phyloP scores from a whole-genome alignment of 1,284 basidiomycete species.

The Papiliotrema nemorosa region DNA sequence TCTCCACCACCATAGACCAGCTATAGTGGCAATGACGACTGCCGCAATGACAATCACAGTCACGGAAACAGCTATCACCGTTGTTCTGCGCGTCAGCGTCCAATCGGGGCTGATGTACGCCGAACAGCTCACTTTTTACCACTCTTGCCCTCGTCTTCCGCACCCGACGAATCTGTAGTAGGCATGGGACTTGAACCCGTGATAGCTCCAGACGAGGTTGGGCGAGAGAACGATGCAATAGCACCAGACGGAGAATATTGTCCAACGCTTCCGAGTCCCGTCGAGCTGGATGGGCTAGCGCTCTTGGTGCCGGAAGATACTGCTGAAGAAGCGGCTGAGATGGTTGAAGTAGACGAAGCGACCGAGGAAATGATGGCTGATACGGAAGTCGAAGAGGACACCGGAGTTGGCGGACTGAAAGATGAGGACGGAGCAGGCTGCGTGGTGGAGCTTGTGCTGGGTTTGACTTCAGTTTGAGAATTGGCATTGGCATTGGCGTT shows the following conservation, averaged over 20 bases:
- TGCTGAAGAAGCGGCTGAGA: slow-evolving; percentile 4
- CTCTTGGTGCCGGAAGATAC: not conserved
- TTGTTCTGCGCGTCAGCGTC: slow-evolving; percentile 16
- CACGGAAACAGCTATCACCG: slow-evolving; percentile 25
- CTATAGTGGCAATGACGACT: slow-evolving; percentile 19
- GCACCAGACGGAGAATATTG: not conserved
- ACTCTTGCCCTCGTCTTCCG: not conserved
- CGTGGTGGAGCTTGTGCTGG: not conserved
- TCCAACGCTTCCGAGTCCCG: not conserved
- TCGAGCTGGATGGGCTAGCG: not conserved
- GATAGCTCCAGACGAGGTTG: not conserved
- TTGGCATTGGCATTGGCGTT: not conserved
- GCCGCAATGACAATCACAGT: slow-evolving; percentile 29
- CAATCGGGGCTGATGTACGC: not conserved
- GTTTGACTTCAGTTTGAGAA: not conserved
- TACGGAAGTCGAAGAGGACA: slow-evolving; percentile 4
- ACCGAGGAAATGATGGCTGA: not conserved
- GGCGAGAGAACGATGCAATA: no score
- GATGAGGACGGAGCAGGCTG: slow-evolving; percentile 1
- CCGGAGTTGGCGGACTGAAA: not conserved
- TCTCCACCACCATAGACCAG: slow-evolving; percentile 20
- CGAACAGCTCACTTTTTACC: not conserved
- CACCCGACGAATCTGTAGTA: not conserved
- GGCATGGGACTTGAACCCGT: not conserved
- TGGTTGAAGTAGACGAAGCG: not conserved